Evolutionary conservation across 345 rosid species (phyloP).

Genomic region (Eutrema heterophyllum): DNA sequence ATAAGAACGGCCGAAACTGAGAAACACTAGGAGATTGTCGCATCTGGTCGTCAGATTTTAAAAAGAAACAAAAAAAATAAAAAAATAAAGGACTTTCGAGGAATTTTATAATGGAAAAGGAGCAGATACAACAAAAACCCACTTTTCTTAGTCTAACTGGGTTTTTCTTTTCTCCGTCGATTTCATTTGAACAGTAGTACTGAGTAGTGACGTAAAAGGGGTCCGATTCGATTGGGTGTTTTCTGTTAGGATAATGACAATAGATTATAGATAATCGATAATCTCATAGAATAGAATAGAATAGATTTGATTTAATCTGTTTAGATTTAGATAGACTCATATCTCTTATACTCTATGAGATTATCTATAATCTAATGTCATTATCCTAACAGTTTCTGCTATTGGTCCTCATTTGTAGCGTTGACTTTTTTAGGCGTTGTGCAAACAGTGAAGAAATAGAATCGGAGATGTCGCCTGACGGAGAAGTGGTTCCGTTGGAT

Average conservation of each 20-base stretch:
- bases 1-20: not conserved
- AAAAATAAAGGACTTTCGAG: not conserved
- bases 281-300: no score
- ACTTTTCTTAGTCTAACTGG: not conserved
- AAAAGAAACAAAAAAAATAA: not conserved
- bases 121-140: not conserved
- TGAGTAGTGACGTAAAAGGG: not conserved
- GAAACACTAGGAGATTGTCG: not conserved
- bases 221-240: not conserved
- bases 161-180: not conserved
- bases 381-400: not conserved
- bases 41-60: not conserved
- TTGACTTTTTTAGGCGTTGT: not conserved
- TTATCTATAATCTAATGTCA: no score
- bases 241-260: not conserved
- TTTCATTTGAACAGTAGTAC: not conserved
- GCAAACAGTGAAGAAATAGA: not conserved
- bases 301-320: no score
- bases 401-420: not conserved
- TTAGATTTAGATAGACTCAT: no score
- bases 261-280: no score
- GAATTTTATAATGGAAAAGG: not conserved
- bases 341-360: no score
- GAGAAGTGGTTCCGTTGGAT: slow-evolving; percentile 64
- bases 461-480: slow-evolving; percentile 49